phyloP scores from a whole-genome alignment of 257 asterid genomes.

The Solanum ossicruentum region DNA sequence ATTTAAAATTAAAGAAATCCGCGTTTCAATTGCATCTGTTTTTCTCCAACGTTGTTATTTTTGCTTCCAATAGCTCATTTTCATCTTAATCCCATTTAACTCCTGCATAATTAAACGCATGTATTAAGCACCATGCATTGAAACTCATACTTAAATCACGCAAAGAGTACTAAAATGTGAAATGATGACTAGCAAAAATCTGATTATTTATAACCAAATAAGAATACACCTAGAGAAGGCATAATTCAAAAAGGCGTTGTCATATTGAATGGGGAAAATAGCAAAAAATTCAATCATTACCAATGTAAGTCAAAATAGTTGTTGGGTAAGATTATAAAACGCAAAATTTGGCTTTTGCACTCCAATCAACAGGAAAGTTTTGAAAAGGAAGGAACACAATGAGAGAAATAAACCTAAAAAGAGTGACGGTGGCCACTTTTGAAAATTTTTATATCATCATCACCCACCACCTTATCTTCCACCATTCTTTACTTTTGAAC shows the following conservation, averaged over 20 bases:
- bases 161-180: background rate
- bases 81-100: too few relatives aligned
- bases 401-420: background rate
- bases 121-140: background rate
- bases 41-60: too few relatives aligned
- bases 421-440: slow-evolving; percentile 24
- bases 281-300: background rate
- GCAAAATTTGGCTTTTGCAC: background rate
- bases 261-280: background rate
- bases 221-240: background rate
- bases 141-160: background rate
- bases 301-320: background rate
- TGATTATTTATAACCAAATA: background rate
- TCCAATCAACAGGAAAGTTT: background rate
- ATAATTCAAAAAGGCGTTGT: background rate
- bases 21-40: too few relatives aligned
- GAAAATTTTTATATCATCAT: background rate
- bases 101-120: too few relatives aligned
- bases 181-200: background rate
- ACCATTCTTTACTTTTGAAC: background rate
- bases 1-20: too few relatives aligned
- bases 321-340: background rate
- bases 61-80: too few relatives aligned
- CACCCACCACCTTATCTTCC: slow-evolving; percentile 9
- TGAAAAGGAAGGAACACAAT: background rate